Percentiles rank a stretch among this genome's conserved stretches.
These are phyloP conservation scores for Penicillium silybi DNA, from an alignment of 495 filamentous ascomycete genomes.

Conservation along the genomic window DNA sequence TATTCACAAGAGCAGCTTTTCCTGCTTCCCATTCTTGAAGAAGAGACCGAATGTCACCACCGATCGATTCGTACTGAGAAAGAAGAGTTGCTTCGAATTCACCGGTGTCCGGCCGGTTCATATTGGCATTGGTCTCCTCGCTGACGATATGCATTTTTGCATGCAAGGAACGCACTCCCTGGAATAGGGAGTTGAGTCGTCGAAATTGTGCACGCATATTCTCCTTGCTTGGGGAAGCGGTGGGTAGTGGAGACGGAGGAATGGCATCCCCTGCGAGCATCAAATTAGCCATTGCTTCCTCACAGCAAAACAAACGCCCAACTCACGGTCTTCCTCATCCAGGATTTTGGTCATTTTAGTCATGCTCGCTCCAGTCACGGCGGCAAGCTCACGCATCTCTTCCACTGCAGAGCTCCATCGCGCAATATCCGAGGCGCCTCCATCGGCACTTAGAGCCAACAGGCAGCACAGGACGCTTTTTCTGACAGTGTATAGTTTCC, in stretches of 20 bases:
- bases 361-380: constrained; percentile 48
- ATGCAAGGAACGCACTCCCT: constrained; percentile 87
- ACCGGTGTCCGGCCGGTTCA: constrained; percentile 68
- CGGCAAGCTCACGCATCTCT: constrained; percentile 61
- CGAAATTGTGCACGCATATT: constrained; percentile 78
- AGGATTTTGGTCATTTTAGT: constrained; percentile 64
- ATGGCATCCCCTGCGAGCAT: constrained; percentile 41
- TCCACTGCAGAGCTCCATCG: constrained; percentile 78
- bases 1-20: constrained; percentile 67
- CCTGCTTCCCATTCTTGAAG: constrained; percentile 91
- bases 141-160: constrained; percentile 91
- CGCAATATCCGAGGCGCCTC: constrained; percentile 71
- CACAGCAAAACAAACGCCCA: background rate
- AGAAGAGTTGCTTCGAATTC: constrained; percentile 69
- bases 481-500: constrained; percentile 72
- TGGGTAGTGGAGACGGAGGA: constrained; percentile 61
- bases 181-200: constrained; percentile 79
- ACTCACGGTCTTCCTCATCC: constrained; percentile 80
- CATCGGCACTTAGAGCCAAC: constrained; percentile 81
- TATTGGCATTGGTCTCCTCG: constrained; percentile 76
- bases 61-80: constrained; percentile 91
- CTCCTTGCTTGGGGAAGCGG: constrained; percentile 72
- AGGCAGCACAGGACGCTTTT: constrained; percentile 83
- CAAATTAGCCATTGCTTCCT: constrained; percentile 7
- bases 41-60: constrained; percentile 74